Evolutionary conservation across 352 stramenopile species (phyloP).

Genomic region (Hyaloperonospora arabidopsidis): DNA sequence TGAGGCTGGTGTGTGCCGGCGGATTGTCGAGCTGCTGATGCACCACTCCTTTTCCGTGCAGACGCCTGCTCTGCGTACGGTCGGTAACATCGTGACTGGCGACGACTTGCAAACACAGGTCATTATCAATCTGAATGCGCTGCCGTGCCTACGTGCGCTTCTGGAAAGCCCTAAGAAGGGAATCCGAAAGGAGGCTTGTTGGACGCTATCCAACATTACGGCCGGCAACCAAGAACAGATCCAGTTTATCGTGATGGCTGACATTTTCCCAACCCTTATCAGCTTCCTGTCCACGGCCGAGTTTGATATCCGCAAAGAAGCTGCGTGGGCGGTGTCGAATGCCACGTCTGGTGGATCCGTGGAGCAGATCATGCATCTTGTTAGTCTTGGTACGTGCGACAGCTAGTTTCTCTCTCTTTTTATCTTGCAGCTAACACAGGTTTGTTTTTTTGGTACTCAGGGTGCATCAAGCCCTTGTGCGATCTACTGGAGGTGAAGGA

Average conservation of each 20-base stretch:
- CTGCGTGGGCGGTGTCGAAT: constrained; percentile 80
- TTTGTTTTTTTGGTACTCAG: constrained; percentile 19
- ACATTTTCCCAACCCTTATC: constrained; percentile 60
- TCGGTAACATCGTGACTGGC: constrained; percentile 97
- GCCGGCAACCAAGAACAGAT: constrained; percentile 64
- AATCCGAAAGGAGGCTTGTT: constrained; percentile 80
- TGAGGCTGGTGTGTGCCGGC: constrained; percentile 90
- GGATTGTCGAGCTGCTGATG: constrained; percentile 93
- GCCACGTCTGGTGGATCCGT: constrained; percentile 64
- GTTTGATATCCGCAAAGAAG: constrained; percentile 82
- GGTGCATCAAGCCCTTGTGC: constrained; percentile 96
- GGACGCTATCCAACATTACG: constrained; percentile 78
- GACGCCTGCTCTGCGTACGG: constrained; percentile 93
- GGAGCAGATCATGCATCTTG: constrained; percentile 95
- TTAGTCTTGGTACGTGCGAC: constrained; percentile 76
- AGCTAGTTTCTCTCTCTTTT: background rate
- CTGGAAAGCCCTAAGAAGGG: constrained; percentile 73
- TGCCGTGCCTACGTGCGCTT: constrained; percentile 48
- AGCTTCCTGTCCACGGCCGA: constrained; percentile 49
- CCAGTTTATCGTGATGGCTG: constrained; percentile 66
- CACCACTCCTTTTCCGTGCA: constrained; percentile 90
- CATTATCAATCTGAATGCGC: constrained; percentile 46
- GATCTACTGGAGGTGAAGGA: constrained; percentile 95
- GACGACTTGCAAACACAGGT: constrained; percentile 80
- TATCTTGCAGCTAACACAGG: constrained; percentile 7